Evolutionary conservation across 345 rosid species (phyloP), one percentile per base, ranked within the genome.

Genomic region (Citrus glauca): DNA sequence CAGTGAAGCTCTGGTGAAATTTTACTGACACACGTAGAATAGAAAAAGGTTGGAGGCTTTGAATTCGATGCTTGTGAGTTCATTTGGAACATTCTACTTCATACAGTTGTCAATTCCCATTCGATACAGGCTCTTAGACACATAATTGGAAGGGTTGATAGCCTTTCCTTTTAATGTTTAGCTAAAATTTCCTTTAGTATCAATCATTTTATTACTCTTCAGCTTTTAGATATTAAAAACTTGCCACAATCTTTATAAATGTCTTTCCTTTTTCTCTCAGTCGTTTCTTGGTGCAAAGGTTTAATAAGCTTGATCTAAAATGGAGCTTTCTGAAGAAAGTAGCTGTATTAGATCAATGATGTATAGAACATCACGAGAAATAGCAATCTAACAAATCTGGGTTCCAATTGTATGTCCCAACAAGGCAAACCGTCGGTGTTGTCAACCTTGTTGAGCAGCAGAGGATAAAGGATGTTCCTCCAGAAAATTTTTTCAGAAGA

Each of bases 241-340:
- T 57, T 50, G 27, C 25, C 8, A 33, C 55, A 69, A 33, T 20
- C 50, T 75, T 42, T 75, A 25, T 56, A 57, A 72, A 32, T 28
- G 24, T 60, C 30, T 59, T 66, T 45, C 55, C 13, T 16, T 64
- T 61, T 76, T 30, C 32, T 79, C 66, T 64, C 78, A 71, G 82
- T 82, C 80, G 25, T 71, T 76, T 82, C 77, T 71, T 60, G 82
- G 82, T 60, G 80, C 37, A 9, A 82, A 32, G 55, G 77, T 32
- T 6, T 82, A 48, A 65, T 69, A 28, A 57, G 59, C 30, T 35
- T 48, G 6, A 73, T 55, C 19, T 27, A 25, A 50, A 24, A 48
- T 61, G 69, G 37, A 55, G 38, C 38, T 72, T 19, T 72, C 66
- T 13, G 71, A 72, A 57, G 38, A 56, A 50, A 13, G 62, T 33